Evolutionary conservation across 2,329 filamentous ascomycete genomes (phyloP).

Genomic region (Alternaria panax): DNA sequence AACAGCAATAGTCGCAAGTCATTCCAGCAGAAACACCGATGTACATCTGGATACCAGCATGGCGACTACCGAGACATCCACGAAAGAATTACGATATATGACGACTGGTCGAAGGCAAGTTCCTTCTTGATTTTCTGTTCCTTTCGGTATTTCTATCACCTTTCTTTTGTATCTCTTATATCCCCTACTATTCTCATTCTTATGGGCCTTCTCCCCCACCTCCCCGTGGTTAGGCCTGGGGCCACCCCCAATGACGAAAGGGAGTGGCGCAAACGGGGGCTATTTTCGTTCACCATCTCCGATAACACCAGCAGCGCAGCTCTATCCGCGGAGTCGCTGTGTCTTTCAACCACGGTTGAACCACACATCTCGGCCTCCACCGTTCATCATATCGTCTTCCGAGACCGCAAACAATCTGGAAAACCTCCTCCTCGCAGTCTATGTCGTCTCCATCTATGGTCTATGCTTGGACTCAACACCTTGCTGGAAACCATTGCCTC

Average conservation of each 20-base stretch:
- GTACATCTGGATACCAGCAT: too few species aligned
- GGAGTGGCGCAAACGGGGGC: slow-evolving; percentile 2
- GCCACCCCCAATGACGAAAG: slow-evolving; percentile 1
- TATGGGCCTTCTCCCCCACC: neutral
- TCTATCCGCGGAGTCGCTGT: neutral
- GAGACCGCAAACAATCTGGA: neutral
- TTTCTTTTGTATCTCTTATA: neutral
- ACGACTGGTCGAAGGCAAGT: neutral
- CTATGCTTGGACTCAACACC: neutral
- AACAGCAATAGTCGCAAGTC: too few species aligned
- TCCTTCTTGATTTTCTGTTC: neutral
- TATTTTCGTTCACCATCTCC: neutral
- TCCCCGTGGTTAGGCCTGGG: slow-evolving; percentile 7
- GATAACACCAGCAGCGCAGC: neutral
- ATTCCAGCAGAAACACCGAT: too few species aligned
- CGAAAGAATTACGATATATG: too few species aligned
- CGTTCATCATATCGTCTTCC: neutral
- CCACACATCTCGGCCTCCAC: neutral
- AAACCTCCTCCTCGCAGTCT: neutral
- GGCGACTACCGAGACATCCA: too few species aligned
- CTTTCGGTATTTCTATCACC: neutral
- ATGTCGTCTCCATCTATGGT: neutral
- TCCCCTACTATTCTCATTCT: neutral
- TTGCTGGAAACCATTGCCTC: neutral
- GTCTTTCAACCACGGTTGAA: neutral